Percentiles rank a stretch among this genome's conserved stretches.
Conservation (phyloP, 257 asterid species). For the Gentiana dahurica region DNA sequence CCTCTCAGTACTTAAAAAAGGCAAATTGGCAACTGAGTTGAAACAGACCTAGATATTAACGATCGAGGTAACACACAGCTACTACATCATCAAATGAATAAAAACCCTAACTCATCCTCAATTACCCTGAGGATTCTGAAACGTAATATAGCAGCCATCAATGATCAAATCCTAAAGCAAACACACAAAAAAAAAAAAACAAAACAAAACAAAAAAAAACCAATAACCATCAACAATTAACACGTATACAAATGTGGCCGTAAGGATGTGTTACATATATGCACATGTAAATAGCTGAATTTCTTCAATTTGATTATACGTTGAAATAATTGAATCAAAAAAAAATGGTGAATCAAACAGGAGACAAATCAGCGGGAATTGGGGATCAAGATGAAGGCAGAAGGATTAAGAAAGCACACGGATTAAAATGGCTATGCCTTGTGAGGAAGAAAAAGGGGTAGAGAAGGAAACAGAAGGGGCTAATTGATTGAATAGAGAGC, state of each 20-base stretch:
- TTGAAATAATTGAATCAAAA: slow-evolving; percentile 11
- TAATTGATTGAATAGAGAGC: neutral
- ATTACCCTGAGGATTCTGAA: no score
- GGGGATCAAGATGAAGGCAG: slow-evolving; percentile 15
- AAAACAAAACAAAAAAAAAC: no score
- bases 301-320: slow-evolving; percentile 6
- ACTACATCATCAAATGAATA: slow-evolving; percentile 34
- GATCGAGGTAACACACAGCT: slow-evolving; percentile 12
- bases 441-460: slow-evolving; percentile 4
- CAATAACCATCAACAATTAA: neutral
- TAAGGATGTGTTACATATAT: no score
- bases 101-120: slow-evolving; percentile 18
- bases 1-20: neutral
- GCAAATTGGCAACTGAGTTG: neutral
- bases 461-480: neutral
- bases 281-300: no score
- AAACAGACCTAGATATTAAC: slow-evolving; percentile 8
- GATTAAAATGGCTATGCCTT: slow-evolving; percentile 7
- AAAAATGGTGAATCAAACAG: slow-evolving; percentile 15
- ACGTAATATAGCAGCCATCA: neutral
- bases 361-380: slow-evolving; percentile 45
- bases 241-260: neutral
- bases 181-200: slow-evolving; percentile 13
- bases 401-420: slow-evolving; percentile 13
- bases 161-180: slow-evolving; percentile 23